phyloP scores from a whole-genome alignment of 805 yeast species.

The Ascoidea rubescens region DNA sequence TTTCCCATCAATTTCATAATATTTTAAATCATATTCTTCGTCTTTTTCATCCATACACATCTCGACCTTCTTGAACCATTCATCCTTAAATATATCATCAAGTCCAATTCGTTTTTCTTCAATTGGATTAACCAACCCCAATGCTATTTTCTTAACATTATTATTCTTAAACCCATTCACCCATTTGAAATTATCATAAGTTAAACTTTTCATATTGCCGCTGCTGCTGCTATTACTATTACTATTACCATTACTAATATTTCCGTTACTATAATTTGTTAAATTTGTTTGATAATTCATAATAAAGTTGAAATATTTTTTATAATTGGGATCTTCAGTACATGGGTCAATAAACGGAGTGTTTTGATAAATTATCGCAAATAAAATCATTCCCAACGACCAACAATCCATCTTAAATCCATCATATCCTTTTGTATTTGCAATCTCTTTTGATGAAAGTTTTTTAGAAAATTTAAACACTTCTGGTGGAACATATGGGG shows the following conservation, averaged over 20 bases:
- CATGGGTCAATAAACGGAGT: conserved; percentile 46
- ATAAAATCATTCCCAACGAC: conserved; percentile 59
- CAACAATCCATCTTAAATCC: conserved; percentile 60
- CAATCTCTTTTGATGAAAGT: conserved; percentile 9
- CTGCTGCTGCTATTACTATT: conserved; percentile 8
- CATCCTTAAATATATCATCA: conserved; percentile 40
- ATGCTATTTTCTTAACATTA: conserved; percentile 55
- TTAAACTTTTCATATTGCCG: too few species aligned
- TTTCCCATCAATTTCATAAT: too few species aligned
- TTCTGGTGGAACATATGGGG: conserved; percentile 75
- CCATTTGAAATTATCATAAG: conserved; percentile 39
- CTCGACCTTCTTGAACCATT: conserved; percentile 47
- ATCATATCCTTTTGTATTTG: conserved; percentile 28
- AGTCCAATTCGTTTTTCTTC: conserved; percentile 38
- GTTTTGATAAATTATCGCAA: conserved; percentile 40
- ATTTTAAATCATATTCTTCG: conserved; percentile 5
- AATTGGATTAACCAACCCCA: conserved; percentile 62
- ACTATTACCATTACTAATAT: conserved; percentile 26
- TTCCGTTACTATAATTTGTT: conserved; percentile 48
- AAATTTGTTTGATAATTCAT: conserved; percentile 31
- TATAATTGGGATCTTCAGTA: conserved; percentile 31
- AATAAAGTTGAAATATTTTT: conserved; percentile 42
- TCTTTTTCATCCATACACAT: conserved; percentile 44
- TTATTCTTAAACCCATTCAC: conserved; percentile 45
- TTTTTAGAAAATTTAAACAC: conserved; percentile 34